These are phyloP conservation scores for Diaporthe caulivora DNA, from an alignment of 2,329 filamentous ascomycete species.

Conservation along the genomic window DNA sequence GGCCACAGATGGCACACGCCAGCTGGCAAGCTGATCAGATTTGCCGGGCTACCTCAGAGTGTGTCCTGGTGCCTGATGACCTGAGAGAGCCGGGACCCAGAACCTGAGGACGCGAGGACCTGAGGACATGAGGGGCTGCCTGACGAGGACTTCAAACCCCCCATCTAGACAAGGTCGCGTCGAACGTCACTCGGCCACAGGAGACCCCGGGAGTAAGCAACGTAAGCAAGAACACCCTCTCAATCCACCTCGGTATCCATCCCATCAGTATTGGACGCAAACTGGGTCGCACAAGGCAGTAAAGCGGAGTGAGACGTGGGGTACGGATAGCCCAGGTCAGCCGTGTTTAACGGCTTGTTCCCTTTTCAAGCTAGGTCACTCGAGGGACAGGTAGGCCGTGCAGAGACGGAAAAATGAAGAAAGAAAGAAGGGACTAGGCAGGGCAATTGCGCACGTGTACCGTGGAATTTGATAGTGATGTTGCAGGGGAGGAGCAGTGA, in stretches of 20 bases:
- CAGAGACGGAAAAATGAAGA: too few relatives aligned
- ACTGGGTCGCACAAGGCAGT: conserved; percentile 20
- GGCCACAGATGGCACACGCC: background rate
- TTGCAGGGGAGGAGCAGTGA: conserved; percentile 16
- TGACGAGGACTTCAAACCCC: conserved; percentile 17
- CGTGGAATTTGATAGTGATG: background rate
- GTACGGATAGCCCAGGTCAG: conserved; percentile 22
- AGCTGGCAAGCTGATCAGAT: background rate
- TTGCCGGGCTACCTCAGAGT: background rate
- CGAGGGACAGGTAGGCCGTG: background rate
- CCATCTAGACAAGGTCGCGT: background rate
- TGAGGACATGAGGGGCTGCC: background rate
- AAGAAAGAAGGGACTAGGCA: background rate
- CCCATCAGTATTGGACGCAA: conserved; percentile 1
- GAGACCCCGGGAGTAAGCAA: conserved; percentile 29
- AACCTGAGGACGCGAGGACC: too few relatives aligned
- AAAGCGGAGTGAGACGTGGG: conserved; percentile 26
- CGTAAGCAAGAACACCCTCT: conserved; percentile 4
- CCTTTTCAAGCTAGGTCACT: background rate
- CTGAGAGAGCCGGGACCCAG: background rate
- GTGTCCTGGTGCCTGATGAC: conserved; percentile 22
- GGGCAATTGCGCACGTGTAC: background rate
- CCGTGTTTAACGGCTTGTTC: background rate
- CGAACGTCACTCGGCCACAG: conserved; percentile 27
- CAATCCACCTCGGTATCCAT: conserved; percentile 7